phyloP scores from a whole-genome alignment of 2,329 filamentous ascomycete genomes.

The Lasiodiplodia gonubiensis region DNA sequence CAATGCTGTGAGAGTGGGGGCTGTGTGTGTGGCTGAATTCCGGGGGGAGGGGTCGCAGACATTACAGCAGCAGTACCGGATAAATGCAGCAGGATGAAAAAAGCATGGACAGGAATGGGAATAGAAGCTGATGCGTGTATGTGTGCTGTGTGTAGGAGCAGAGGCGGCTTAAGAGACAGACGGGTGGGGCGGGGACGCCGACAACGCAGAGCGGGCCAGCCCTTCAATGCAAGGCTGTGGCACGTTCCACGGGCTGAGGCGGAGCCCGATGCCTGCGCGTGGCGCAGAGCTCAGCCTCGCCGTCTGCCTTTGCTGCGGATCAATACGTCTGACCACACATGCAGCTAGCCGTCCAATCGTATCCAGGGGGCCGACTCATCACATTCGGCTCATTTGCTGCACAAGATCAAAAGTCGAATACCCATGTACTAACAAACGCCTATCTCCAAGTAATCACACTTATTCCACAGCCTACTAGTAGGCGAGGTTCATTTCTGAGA shows the following conservation, averaged over 20 bases:
- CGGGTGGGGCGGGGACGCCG: not conserved
- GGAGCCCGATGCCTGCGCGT: not conserved
- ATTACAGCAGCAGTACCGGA: not conserved
- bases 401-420: not conserved
- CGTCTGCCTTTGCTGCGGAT: not conserved
- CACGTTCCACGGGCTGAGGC: slow-evolving; percentile 6
- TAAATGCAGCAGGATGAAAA: not conserved
- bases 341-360: not conserved
- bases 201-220: slow-evolving; percentile 5
- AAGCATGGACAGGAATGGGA: not conserved
- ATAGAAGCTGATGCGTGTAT: not conserved
- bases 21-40: slow-evolving; percentile 3
- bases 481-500: not conserved
- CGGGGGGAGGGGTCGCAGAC: not conserved
- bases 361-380: not conserved
- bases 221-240: not conserved
- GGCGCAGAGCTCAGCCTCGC: slow-evolving; percentile 3
- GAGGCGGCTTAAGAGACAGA: not conserved
- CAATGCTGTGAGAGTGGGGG: slow-evolving; percentile 12
- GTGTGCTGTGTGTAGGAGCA: not conserved
- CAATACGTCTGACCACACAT: slow-evolving; percentile 1
- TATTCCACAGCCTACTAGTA: not conserved
- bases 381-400: not conserved
- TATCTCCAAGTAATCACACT: not conserved
- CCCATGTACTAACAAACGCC: not conserved